Evolutionary conservation across 306 rosid species (phyloP).

Genomic region (Herpetospermum pedunculosum): DNA sequence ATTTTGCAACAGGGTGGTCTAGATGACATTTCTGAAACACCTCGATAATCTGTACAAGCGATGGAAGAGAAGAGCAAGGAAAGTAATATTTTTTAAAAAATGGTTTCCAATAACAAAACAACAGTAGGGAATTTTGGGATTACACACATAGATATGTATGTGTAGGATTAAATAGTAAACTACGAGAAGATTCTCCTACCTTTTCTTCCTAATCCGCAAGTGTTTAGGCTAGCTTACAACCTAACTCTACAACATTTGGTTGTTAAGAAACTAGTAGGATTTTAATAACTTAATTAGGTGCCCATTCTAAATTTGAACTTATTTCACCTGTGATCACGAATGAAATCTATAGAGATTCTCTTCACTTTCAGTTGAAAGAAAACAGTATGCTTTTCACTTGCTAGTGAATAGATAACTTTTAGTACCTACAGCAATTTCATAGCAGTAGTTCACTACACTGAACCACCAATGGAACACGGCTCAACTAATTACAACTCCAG

Average conservation of each 20-base stretch:
- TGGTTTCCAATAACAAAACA: background rate
- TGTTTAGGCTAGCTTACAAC: background rate
- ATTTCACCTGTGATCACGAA: background rate
- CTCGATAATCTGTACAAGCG: constrained; percentile 47
- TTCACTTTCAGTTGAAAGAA: background rate
- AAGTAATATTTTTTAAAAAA: background rate
- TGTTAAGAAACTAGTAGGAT: background rate
- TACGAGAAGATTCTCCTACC: background rate
- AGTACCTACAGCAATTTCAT: background rate
- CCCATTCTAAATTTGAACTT: background rate
- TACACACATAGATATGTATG: too few species aligned
- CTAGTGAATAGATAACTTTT: background rate
- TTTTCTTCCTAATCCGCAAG: background rate
- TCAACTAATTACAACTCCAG: background rate
- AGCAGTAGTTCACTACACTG: background rate
- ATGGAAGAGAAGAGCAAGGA: background rate
- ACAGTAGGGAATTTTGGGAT: background rate
- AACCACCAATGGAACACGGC: background rate
- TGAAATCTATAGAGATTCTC: background rate
- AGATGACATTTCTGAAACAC: constrained; percentile 73
- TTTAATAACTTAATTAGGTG: background rate
- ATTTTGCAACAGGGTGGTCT: constrained; percentile 67
- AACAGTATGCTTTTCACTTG: background rate
- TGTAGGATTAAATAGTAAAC: too few species aligned
- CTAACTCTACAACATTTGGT: background rate